Base-by-base conservation (phyloP, 1,284 basidiomycete genomes). In the Boletus subluridellus region DNA sequence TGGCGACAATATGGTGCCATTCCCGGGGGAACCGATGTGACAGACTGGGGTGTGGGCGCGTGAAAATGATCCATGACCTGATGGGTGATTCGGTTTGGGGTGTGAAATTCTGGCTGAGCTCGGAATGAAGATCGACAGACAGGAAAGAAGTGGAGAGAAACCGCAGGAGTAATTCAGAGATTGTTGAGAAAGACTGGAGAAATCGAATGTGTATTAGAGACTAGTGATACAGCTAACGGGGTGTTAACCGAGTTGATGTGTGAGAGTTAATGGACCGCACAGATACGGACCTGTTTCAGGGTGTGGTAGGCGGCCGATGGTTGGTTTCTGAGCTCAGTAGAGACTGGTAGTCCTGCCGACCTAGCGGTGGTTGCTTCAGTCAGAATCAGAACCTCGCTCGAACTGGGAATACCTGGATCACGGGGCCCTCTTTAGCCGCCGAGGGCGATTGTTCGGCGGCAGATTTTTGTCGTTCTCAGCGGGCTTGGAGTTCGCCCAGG, bases 51-150 rank as follows among this genome's bases (percentile, higher is more conserved):
- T 5, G 64, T 58, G 12, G 69, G 66, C 7, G 62, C 60, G 26
- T 64, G 58, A 50, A 66, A 64, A 47, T 59, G 57, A 37, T 74
- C 61, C 71, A 73, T 73, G 54, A 45, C 52, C 41, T 50, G 55
- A 55, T 46, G 44, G 15, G 24, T 8, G 30, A 39, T 52, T 49
- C 21, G n/a, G 14, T 49, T 49, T 51, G 37, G 37, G 37, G 24
- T 52, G 52, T 24, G 34, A 53, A 38, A 26, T 41, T 39, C 10
- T n/a, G 30, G 34, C 48, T 38, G 46, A 45, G 3, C 55, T 39
- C 42, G 35, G 37, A 39, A 28, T 30, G 59, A 26, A 14, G 35
- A 44, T 49, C 47, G 39, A 26, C 6, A 39, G 38, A 39, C 0
- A 30, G 41, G 37, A 49, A 14, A 12, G 30, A n/a, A 35, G 49